Percentiles rank a stretch among this genome's conserved stretches.
These are phyloP conservation scores for Rosa hybrid DNA, from an alignment of 331 rosid species.

Conservation along the genomic window DNA sequence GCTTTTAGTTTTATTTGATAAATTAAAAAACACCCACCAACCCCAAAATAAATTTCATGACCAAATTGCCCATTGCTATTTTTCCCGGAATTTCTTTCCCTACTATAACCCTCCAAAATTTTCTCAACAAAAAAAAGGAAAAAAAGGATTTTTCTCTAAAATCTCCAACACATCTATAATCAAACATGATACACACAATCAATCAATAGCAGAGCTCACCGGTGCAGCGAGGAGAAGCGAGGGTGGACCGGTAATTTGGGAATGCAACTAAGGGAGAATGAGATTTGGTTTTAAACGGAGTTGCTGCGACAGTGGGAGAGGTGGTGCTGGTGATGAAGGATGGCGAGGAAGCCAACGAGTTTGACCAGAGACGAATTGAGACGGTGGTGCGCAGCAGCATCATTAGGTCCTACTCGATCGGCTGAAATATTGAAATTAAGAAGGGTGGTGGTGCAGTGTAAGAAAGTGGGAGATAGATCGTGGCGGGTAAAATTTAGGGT, in stretches of 20 bases:
- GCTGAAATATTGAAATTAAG: neutral
- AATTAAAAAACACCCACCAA: neutral
- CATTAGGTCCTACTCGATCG: slow-evolving; percentile 4
- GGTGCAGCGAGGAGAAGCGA: slow-evolving; percentile 37
- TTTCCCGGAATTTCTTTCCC: neutral
- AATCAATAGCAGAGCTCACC: slow-evolving; percentile 22
- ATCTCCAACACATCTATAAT: too few species aligned
- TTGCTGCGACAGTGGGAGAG: slow-evolving; percentile 9
- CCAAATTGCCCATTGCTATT: slow-evolving; percentile 28
- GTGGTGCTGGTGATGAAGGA: slow-evolving; percentile 11
- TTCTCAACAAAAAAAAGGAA: too few species aligned
- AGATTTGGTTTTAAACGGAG: slow-evolving; percentile 14
- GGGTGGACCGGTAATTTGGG: slow-evolving; percentile 25
- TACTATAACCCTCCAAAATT: neutral
- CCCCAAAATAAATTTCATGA: neutral
- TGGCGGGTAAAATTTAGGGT: neutral
- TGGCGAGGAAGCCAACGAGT: slow-evolving; percentile 31
- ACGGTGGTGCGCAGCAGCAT: slow-evolving; percentile 35
- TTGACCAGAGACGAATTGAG: slow-evolving; percentile 24
- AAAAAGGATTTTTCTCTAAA: neutral
- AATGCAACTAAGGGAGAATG: slow-evolving; percentile 21
- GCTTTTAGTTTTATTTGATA: neutral
- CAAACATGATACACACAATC: neutral
- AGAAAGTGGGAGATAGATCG: neutral
- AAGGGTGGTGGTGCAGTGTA: neutral